Base-by-base conservation (phyloP, 164 flowering plant species). In the Magnolia changhungtana region DNA sequence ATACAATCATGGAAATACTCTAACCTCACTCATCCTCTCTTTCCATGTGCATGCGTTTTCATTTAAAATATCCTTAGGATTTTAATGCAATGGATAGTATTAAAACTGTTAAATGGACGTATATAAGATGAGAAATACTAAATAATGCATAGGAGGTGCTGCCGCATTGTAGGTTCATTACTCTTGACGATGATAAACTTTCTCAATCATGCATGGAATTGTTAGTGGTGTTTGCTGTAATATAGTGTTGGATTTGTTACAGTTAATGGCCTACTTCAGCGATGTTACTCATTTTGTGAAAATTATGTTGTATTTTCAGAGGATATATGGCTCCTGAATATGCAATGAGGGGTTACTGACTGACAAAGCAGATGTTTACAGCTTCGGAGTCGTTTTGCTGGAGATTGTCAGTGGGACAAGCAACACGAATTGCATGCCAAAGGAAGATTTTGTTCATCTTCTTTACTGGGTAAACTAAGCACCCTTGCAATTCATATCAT, bases 311-410 rank as follows among this genome's bases (percentile, higher is more conserved):
- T 9, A 21, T 16, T 37, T 85, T 72, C 29, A 65, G 68, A 65
- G 68, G 68, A 11, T 65, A 65, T 29, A 65, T 65, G 29, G 68
- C 68, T 65, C 68, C 68, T 21, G 68, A 65, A 65, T 65, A 65
- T 65, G 68, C 68, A 65, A 65, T 77, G 83, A 72, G 83, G 73
- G 87, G 87, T 7, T 77, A 84, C 73, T 84, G 73, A 84, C 87
- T 0, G 82, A 84, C 50, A 84, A 84, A 69, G 87, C 86, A 67
- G 87, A 84, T 51, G 83, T 84, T 37, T 84, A 84, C 79, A 84
- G 85, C 75, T 84, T 80, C 21, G 87, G 87, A 66, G 69, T 84
- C 19, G 87, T 84, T 9, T 79, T 82, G 1, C 72, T 84, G 50
- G 87, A 84, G 78, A 82, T 82, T 75, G 83, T 84, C 20, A 84